Evolutionary conservation across 2,329 filamentous ascomycete species (phyloP), one percentile per base, ranked within the genome.

Genomic region (Bipolaris cookei): DNA sequence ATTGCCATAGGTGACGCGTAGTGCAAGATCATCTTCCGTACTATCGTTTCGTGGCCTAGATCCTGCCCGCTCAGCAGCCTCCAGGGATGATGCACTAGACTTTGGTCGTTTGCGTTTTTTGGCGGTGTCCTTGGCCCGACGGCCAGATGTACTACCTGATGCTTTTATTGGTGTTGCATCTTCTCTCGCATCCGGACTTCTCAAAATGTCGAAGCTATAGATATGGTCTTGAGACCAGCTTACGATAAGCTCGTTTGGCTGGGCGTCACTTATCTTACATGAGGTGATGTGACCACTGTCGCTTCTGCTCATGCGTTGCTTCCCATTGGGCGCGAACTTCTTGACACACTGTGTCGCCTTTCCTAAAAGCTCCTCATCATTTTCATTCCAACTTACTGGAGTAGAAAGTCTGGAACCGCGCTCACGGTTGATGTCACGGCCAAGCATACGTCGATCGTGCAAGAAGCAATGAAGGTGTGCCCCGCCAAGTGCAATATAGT

Each of bases 401-500:
- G 78, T 78, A 11, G 79, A 78, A 18, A 78, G 69, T 10, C 74
- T 75, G 16, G 75, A 79, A 16, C 86, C 86, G 52, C 77, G 78
- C 67, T 89, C 87, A 4, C 71, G 72, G 4, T 82, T 72, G 25
- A 77, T 76, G 68, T 89, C 84, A 39, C 87, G 81, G 5, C 87
- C 86, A 20, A 86, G 77, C 87, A 90, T 90, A 6, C 87, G 82
- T 54, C 87, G 81, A 69, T 90, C 87, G 68, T 90, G 87, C 30
- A 90, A 78, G 68, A 90, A 89, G 70, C 86, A 88, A 68, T 90
- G 86, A 8, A 88, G 78, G 72, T 89, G 87, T 6, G 85, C 84
- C n/a, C 87, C 87, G 42, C 87, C 87, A 13, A 90, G 76, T 6
- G 87, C 88, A 64, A 90, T 89, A 66, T 90, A 90, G 67, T 90